These are phyloP conservation scores for Leavenworthia alabamica DNA, from an alignment of 345 rosid genomes.

Conservation along the genomic window DNA sequence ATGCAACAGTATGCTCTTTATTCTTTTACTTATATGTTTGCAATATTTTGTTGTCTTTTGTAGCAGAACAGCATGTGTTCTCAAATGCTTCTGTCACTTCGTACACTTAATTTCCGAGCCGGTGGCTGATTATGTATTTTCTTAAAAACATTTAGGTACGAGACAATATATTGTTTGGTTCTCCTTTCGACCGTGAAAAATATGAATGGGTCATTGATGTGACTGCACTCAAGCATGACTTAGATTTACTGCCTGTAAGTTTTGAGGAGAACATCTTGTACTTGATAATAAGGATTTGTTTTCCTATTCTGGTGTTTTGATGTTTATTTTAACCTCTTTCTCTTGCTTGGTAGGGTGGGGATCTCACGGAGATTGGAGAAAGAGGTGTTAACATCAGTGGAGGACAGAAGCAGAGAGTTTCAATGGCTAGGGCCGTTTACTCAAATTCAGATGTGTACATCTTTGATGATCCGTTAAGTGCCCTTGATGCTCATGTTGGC, in stretches of 20 bases:
- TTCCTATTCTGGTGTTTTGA: neutral
- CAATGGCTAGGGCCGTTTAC: conserved; percentile 72
- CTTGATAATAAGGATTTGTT: conserved; percentile 2
- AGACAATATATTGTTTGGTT: conserved; percentile 67
- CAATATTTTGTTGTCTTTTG: neutral
- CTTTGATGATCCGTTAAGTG: conserved; percentile 75
- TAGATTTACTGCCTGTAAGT: conserved; percentile 34
- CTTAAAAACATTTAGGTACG: conserved; percentile 40
- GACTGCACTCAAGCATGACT: conserved; percentile 58
- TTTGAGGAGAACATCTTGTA: conserved; percentile 17
- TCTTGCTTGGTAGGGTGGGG: conserved; percentile 45
- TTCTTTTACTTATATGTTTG: neutral
- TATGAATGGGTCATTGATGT: conserved; percentile 52
- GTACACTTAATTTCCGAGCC: neutral
- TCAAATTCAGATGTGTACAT: conserved; percentile 61
- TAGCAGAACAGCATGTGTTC: neutral
- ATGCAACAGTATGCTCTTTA: conserved; percentile 72
- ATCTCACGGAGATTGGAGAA: conserved; percentile 72
- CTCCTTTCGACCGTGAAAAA: conserved; percentile 32
- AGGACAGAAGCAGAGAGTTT: conserved; percentile 84
- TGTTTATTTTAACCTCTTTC: conserved; percentile 15
- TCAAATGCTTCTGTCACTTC: neutral
- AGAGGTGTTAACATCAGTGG: conserved; percentile 89
- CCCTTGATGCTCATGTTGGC: conserved; percentile 84
- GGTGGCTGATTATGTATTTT: neutral